A percentile compares a stretch with the other conserved stretches of the same genome.
Conservation (phyloP, 2,329 filamentous ascomycete species). For the Blastomyces gilchristii region DNA sequence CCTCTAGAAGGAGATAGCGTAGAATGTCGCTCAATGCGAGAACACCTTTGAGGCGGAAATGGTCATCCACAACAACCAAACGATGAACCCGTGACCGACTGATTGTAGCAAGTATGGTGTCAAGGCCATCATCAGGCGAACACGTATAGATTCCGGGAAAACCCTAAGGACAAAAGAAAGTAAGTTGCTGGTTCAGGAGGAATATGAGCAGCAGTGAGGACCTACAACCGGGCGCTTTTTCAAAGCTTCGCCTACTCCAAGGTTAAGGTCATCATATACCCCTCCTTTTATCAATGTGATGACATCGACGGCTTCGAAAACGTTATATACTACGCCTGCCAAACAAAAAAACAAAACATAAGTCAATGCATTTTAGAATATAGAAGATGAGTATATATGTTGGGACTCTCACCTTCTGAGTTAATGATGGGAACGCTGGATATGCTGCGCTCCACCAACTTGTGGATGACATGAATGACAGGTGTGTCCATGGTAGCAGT, state of each 20-base stretch:
- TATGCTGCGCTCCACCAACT: conserved; percentile 86
- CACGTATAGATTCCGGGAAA: conserved; percentile 97
- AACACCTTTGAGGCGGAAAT: conserved; percentile 74
- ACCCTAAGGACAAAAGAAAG: conserved; percentile 42
- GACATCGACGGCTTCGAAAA: conserved; percentile 96
- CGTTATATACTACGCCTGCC: conserved; percentile 66
- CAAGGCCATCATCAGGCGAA: conserved; percentile 78
- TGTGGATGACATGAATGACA: conserved; percentile 87
- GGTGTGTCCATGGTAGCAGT: conserved; percentile 82
- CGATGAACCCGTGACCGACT: conserved; percentile 90
- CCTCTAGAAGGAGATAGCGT: conserved; percentile 80
- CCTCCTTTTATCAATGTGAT: conserved; percentile 92
- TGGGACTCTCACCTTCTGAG: conserved; percentile 39
- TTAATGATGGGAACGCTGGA: conserved; percentile 92
- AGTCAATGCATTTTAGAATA: background rate
- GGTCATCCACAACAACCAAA: conserved; percentile 84
- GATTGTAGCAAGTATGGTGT: conserved; percentile 94
- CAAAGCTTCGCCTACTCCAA: conserved; percentile 79
- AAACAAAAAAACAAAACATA: background rate
- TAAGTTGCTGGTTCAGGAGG: conserved; percentile 1
- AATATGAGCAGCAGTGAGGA: conserved; percentile 9
- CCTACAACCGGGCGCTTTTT: conserved; percentile 67
- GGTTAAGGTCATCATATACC: conserved; percentile 78
- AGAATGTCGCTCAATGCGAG: conserved; percentile 93
- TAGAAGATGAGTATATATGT: background rate